Percentiles rank a stretch among this genome's conserved stretches.
Conservation (phyloP, 1,284 basidiomycete species). For the Golubevia pallescens region DNA sequence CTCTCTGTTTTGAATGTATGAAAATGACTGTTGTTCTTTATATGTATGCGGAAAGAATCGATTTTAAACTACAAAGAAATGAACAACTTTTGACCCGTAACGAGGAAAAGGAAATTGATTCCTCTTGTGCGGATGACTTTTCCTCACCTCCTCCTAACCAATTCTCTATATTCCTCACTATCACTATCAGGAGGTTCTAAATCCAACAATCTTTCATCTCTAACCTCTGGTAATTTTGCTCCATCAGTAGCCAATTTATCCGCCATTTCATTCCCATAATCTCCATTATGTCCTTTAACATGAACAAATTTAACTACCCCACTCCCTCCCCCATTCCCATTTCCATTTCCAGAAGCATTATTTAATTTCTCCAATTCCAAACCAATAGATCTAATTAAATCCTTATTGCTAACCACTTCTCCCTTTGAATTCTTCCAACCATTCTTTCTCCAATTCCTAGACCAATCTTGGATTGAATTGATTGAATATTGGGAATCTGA, state of each 20-base stretch:
- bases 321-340: constrained; percentile 7
- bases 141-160: constrained; percentile 1
- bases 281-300: constrained; percentile 76
- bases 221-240: constrained; percentile 61
- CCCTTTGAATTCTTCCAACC: constrained; percentile 69
- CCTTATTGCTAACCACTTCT: constrained; percentile 72
- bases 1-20: no score
- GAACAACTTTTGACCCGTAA: no score
- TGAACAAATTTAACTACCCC: constrained; percentile 70
- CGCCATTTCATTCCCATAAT: constrained; percentile 78
- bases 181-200: not conserved
- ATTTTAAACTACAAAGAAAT: no score
- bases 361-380: constrained; percentile 13
- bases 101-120: no score
- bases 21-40: no score
- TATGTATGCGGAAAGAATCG: no score
- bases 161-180: not conserved
- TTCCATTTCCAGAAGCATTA: constrained; percentile 3
- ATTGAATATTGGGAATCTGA: constrained; percentile 80
- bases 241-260: constrained; percentile 74
- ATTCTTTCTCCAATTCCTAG: constrained; percentile 71
- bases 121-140: no score
- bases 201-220: constrained; percentile 61
- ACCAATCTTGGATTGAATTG: constrained; percentile 71
- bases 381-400: constrained; percentile 71